Conservation (phyloP, 1,284 basidiomycete species). For the Ceratobasidium papillatum region DNA sequence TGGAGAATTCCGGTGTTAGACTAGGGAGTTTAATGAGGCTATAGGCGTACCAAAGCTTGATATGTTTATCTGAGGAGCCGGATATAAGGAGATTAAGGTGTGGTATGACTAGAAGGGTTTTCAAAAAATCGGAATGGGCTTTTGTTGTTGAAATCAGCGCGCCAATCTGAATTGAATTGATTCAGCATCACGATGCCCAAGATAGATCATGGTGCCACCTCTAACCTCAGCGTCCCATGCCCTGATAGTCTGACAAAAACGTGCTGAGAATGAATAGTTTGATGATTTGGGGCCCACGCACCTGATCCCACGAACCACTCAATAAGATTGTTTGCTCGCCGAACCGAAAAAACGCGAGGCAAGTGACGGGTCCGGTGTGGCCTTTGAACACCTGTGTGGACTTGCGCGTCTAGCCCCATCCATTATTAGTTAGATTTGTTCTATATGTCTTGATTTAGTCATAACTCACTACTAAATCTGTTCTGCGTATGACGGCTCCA, state of each 20-base stretch:
- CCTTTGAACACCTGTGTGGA: constrained; percentile 78
- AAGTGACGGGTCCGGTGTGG: constrained; percentile 88
- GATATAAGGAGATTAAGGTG: constrained; percentile 76
- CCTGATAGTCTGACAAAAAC: constrained; percentile 69
- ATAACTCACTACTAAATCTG: constrained; percentile 74
- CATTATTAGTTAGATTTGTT: background rate
- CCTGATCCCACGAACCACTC: constrained; percentile 91
- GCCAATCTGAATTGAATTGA: constrained; percentile 64
- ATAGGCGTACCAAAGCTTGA: constrained; percentile 80
- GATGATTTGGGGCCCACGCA: constrained; percentile 47
- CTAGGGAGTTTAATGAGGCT: background rate
- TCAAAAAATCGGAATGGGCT: constrained; percentile 90
- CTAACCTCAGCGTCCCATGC: constrained; percentile 81
- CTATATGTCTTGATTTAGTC: background rate
- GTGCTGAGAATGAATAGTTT: background rate
- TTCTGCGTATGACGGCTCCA: constrained; percentile 73
- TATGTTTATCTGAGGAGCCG: constrained; percentile 88
- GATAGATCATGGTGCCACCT: background rate
- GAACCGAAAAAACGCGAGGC: constrained; percentile 69
- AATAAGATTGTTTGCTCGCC: constrained; percentile 61
- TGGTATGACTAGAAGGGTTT: constrained; percentile 76
- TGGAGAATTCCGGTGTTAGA: constrained; percentile 48
- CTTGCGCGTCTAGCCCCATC: constrained; percentile 71
- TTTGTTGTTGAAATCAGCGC: constrained; percentile 70
- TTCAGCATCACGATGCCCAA: constrained; percentile 5